These are phyloP conservation scores for Botryobasidium botryosum DNA, from an alignment of 768 basidiomycete species.

Conservation along the genomic window DNA sequence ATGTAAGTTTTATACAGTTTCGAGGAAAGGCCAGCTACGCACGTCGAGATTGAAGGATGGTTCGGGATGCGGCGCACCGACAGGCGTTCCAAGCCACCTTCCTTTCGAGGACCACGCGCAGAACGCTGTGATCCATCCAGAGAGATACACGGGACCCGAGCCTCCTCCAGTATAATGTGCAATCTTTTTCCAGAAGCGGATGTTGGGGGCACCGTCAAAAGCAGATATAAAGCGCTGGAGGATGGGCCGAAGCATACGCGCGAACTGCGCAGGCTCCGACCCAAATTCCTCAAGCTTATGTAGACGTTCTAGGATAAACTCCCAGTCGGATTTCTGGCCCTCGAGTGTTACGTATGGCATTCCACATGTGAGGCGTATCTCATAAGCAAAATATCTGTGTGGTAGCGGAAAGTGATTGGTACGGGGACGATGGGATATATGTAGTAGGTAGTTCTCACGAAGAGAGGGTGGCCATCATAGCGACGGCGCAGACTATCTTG, in stretches of 20 bases:
- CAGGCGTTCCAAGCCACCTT: neutral
- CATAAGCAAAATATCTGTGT: conserved; percentile 27
- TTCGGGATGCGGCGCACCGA: too few relatives aligned
- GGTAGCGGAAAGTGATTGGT: too few relatives aligned
- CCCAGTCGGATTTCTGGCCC: conserved; percentile 27
- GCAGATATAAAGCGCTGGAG: conserved; percentile 19
- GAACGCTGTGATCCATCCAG: neutral
- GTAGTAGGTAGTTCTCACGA: too few relatives aligned
- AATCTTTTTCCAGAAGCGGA: neutral
- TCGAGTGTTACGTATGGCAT: conserved; percentile 30
- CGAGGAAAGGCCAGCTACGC: too few relatives aligned
- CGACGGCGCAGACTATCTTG: neutral
- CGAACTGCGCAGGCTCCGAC: conserved; percentile 22
- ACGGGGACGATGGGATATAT: too few relatives aligned
- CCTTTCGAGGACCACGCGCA: neutral
- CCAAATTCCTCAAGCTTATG: conserved; percentile 27
- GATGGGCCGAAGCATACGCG: conserved; percentile 25
- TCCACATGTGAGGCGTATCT: conserved; percentile 21
- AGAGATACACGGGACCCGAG: neutral
- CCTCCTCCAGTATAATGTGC: neutral
- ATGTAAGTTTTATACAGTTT: too few relatives aligned
- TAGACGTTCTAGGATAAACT: conserved; percentile 21
- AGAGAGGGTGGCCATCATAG: neutral
- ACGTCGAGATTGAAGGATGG: too few relatives aligned
- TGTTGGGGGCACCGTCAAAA: conserved; percentile 12